Evolutionary conservation across 768 basidiomycete species (phyloP), one percentile per base, ranked within the genome.

Genomic region (Scleroderma citrinum): DNA sequence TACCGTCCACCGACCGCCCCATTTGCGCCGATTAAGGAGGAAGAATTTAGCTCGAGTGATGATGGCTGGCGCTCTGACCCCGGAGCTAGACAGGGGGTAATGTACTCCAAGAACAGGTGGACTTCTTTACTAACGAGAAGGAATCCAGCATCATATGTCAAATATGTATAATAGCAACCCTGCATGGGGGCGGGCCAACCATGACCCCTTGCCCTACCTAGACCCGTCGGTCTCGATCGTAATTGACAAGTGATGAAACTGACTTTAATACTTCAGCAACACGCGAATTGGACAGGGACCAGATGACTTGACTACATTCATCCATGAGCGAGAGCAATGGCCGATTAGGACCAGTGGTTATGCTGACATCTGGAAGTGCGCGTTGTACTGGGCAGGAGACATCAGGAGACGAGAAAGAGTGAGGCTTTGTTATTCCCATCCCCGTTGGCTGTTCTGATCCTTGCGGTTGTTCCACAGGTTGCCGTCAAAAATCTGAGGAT

Each of bases 341-440:
- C 46, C 49, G 8, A n/a, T 5, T 14, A 23, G 44, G 26, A 29
- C 32, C 5, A 34, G 36, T 36, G 23, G 36, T 13, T 38, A 23
- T 14, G 29, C 32, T 14, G 46, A 47, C 16, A 16, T 38, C n/a
- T 47, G 35, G 46, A 47, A 47, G n/a, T 47, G 46, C 7, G 12
- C 4, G 13, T 5, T 13, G 12, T 35, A 35, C 12, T 14, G n/a
- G n/a, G 34, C 5, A 5, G n/a, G 34, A 35, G 34, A 35, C 12
- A 35, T 3, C 34, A 5, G 12, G 13, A 13, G 13, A 13, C n/a
- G 34, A n/a, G 34, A 35, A 12, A 13, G 5, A 12, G 34, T 35
- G 5, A 13, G 34, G 13, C 34, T 6, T 35, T 35, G 12, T 12
- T 12, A 35, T 35, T 35, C 13, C n/a, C 12, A 3, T n/a, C 34